Percentiles rank a stretch among this genome's conserved stretches.
phyloP scores from a whole-genome alignment of 2,329 filamentous ascomycete species.

The Alternaria sp. region DNA sequence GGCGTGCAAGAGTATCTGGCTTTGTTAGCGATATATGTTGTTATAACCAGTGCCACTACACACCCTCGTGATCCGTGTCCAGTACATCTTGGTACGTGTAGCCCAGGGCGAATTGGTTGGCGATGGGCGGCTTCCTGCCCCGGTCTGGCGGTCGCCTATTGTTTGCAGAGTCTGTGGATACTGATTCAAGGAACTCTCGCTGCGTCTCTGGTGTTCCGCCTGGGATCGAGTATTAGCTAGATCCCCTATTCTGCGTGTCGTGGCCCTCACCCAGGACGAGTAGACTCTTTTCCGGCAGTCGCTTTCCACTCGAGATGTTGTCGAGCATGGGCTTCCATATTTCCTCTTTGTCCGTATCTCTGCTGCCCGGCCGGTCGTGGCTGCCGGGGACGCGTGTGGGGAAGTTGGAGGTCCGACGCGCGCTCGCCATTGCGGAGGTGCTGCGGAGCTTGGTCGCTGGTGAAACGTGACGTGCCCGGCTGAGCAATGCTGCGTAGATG shows the following conservation, averaged over 20 bases:
- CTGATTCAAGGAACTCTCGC: conserved; percentile 75
- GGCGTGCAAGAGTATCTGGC: conserved; percentile 83
- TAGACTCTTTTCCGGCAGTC: conserved; percentile 89
- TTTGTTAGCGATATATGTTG: conserved; percentile 12
- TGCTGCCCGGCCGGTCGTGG: conserved; percentile 54
- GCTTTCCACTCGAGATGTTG: conserved; percentile 86
- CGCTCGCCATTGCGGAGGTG: conserved; percentile 45
- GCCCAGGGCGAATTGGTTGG: conserved; percentile 89
- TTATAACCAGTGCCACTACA: conserved; percentile 17
- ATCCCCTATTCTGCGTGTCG: conserved; percentile 16
- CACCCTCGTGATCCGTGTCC: conserved; percentile 91
- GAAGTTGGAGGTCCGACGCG: conserved; percentile 42
- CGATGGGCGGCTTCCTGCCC: conserved; percentile 71
- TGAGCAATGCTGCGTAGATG: neutral
- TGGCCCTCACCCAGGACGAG: conserved; percentile 74
- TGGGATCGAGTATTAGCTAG: conserved; percentile 46
- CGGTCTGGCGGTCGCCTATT: conserved; percentile 61
- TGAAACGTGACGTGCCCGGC: neutral
- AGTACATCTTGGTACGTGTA: conserved; percentile 96
- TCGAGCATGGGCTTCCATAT: conserved; percentile 96
- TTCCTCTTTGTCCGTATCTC: conserved; percentile 76
- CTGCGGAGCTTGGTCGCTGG: conserved; percentile 24
- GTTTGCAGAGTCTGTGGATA: conserved; percentile 48
- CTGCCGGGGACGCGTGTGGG: conserved; percentile 29
- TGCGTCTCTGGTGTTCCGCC: conserved; percentile 84